Evolutionary conservation across 441 rosid species (phyloP).

Genomic region (Pelargonium myrrhifolium): DNA sequence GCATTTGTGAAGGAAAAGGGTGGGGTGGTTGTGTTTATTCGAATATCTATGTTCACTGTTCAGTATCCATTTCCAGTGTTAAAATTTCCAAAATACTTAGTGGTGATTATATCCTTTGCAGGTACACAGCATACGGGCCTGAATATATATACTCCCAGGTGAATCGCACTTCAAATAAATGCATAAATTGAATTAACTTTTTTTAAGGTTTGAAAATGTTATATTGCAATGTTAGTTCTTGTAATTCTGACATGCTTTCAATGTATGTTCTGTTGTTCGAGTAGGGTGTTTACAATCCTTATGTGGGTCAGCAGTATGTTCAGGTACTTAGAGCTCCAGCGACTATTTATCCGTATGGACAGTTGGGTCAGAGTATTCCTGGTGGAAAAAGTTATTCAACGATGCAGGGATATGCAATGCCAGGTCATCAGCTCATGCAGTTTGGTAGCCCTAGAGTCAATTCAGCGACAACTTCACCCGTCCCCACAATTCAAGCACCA

Average conservation of each 20-base stretch:
- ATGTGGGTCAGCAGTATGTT: constrained; percentile 77
- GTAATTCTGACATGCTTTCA: constrained; percentile 19
- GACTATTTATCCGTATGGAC: constrained; percentile 64
- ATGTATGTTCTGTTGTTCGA: constrained; percentile 12
- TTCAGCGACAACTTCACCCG: constrained; percentile 54
- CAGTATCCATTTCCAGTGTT: too few relatives aligned
- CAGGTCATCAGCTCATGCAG: constrained; percentile 71
- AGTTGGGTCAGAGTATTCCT: constrained; percentile 54
- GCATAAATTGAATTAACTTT: neutral
- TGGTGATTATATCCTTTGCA: constrained; percentile 30
- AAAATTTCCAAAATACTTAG: constrained; percentile 7
- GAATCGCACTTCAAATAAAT: constrained; percentile 17
- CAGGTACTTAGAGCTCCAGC: constrained; percentile 79
- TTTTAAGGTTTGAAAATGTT: neutral
- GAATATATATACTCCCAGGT: constrained; percentile 79
- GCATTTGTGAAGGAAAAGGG: neutral
- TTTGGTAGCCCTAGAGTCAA: constrained; percentile 42
- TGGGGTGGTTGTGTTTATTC: neutral
- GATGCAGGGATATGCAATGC: constrained; percentile 65
- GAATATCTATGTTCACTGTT: neutral
- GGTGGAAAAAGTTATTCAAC: constrained; percentile 62
- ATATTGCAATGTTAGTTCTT: constrained; percentile 1
- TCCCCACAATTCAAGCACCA: constrained; percentile 64
- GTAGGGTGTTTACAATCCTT: constrained; percentile 76
- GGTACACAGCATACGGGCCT: constrained; percentile 67